Conservation (phyloP, 2,329 filamentous ascomycete species). For the Aspergillus sojae region DNA sequence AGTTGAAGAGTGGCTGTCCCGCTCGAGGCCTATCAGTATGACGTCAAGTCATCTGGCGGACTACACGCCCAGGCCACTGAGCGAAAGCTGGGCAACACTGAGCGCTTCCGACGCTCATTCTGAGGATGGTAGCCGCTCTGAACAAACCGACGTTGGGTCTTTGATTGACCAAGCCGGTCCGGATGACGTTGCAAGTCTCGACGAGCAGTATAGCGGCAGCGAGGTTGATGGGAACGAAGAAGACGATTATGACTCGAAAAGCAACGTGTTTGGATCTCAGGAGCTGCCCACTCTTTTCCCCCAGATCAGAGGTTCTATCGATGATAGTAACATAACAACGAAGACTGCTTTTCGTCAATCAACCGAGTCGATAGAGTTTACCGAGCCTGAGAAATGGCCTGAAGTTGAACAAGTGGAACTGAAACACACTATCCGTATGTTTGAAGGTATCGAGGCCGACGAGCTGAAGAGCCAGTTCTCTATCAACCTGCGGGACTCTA, state of each 20-base stretch:
- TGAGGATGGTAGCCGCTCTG: constrained; percentile 48
- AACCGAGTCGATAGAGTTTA: constrained; percentile 45
- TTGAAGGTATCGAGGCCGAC: constrained; percentile 33
- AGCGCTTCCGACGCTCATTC: constrained; percentile 47
- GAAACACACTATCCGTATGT: constrained; percentile 45
- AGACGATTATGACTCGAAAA: constrained; percentile 31
- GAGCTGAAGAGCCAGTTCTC: constrained; percentile 33
- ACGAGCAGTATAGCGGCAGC: constrained; percentile 41
- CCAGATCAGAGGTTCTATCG: constrained; percentile 30
- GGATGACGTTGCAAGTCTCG: constrained; percentile 50
- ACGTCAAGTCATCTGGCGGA: constrained; percentile 36
- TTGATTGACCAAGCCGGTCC: constrained; percentile 45
- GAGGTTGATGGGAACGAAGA: constrained; percentile 39
- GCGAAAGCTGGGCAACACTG: constrained; percentile 51
- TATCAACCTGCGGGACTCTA: constrained; percentile 30
- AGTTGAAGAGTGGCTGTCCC: constrained; percentile 46
- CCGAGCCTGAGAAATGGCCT: constrained; percentile 45
- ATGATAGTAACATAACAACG: constrained; percentile 41
- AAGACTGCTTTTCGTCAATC: constrained; percentile 35
- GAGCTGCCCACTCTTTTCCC: constrained; percentile 34
- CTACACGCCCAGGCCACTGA: constrained; percentile 36
- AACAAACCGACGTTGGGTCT: constrained; percentile 47
- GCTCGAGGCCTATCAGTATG: constrained; percentile 45
- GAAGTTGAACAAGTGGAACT: constrained; percentile 43
- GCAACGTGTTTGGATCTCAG: constrained; percentile 31